These are phyloP conservation scores for Chrysosporium queenslandicum DNA, from an alignment of 2,329 filamentous ascomycete species.

Conservation along the genomic window DNA sequence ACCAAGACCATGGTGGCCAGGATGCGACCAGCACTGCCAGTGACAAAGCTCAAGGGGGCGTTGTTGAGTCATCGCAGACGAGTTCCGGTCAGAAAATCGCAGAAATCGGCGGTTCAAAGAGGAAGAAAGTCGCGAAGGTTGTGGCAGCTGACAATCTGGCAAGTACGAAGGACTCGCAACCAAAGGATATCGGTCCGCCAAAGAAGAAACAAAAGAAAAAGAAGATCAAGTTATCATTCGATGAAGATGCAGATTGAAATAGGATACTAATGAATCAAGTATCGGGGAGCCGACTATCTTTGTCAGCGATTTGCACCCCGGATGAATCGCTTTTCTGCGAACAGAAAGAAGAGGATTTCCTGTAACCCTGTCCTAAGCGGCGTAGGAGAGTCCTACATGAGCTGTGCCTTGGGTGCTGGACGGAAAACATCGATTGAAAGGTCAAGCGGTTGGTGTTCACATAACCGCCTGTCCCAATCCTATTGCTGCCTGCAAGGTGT, in stretches of 20 bases:
- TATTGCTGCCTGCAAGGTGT: too few species aligned
- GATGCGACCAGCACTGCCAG: conserved; percentile 10
- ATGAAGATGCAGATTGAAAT: conserved; percentile 25
- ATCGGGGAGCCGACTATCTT: too few species aligned
- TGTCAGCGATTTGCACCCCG: too few species aligned
- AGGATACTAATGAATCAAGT: background rate
- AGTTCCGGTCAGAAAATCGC: conserved; percentile 30
- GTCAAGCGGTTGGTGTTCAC: too few species aligned
- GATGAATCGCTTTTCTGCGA: too few species aligned
- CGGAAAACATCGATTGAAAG: too few species aligned
- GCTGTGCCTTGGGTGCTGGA: too few species aligned
- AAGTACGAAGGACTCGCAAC: conserved; percentile 19
- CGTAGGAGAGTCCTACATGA: too few species aligned
- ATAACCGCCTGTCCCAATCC: too few species aligned
- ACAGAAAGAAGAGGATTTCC: too few species aligned
- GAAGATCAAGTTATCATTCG: conserved; percentile 40
- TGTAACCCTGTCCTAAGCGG: too few species aligned
- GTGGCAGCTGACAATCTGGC: conserved; percentile 25
- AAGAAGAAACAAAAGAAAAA: conserved; percentile 34
- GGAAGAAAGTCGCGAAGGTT: conserved; percentile 36
- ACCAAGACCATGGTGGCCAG: conserved; percentile 2
- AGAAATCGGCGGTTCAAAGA: conserved; percentile 34
- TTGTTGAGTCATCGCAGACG: conserved; percentile 6
- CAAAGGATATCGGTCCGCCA: conserved; percentile 19
- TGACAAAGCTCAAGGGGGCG: conserved; percentile 1